A percentile compares a stretch with the other conserved stretches of the same genome.
Conservation (phyloP, 805 yeast species). For the Candida manassasensis region DNA sequence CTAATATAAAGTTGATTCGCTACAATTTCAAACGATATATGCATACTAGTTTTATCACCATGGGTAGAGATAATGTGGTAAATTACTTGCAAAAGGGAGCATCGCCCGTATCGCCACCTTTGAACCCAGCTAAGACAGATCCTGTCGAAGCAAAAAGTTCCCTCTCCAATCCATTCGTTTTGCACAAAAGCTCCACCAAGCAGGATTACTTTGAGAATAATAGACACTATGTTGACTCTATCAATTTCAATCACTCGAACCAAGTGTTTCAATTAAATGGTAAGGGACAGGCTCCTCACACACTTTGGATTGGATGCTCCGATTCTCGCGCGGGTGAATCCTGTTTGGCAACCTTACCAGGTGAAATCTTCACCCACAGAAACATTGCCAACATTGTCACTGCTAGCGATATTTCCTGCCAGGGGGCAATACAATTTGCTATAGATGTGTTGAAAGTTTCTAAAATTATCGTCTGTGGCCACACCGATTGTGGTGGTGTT, state of each 20-base stretch:
- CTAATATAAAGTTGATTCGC: slow-evolving; percentile 1
- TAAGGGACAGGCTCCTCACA: slow-evolving; percentile 86
- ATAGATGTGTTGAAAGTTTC: slow-evolving; percentile 76
- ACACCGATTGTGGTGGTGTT: slow-evolving; percentile 92
- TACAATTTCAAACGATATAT: slow-evolving; percentile 1
- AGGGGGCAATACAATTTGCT: slow-evolving; percentile 83
- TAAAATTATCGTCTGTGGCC: slow-evolving; percentile 86
- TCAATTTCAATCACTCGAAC: slow-evolving; percentile 47
- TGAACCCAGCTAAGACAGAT: neutral
- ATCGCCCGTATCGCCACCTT: slow-evolving; percentile 1
- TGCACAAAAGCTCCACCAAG: slow-evolving; percentile 44
- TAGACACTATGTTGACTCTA: slow-evolving; percentile 40
- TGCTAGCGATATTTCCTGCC: slow-evolving; percentile 65
- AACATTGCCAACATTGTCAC: slow-evolving; percentile 80
- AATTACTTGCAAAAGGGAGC: slow-evolving; percentile 2
- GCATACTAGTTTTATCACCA: neutral
- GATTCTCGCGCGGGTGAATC: slow-evolving; percentile 87
- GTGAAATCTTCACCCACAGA: slow-evolving; percentile 85
- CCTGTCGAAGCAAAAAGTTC: neutral
- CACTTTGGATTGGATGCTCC: slow-evolving; percentile 91
- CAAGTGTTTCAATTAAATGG: slow-evolving; percentile 59
- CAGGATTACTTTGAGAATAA: slow-evolving; percentile 48
- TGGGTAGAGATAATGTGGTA: slow-evolving; percentile 5
- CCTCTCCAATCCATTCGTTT: slow-evolving; percentile 33
- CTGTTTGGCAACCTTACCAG: slow-evolving; percentile 74